These are phyloP conservation scores for Citrus hindsii DNA, from an alignment of 345 rosid species.

Conservation along the genomic window DNA sequence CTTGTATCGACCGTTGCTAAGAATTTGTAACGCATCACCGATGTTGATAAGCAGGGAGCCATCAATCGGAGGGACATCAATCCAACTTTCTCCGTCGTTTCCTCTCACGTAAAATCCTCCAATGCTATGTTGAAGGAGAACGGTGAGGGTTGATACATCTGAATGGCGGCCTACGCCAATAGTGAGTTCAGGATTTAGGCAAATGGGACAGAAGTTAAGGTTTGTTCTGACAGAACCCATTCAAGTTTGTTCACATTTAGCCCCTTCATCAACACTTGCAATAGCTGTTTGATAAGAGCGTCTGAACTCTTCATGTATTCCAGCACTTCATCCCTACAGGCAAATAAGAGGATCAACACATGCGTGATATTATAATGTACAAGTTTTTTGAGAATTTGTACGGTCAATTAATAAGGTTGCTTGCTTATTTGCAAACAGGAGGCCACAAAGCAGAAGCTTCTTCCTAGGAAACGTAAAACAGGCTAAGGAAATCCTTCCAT, in stretches of 20 bases:
- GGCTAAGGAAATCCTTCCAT: conserved; percentile 56
- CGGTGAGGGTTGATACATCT: conserved; percentile 34
- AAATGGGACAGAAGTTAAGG: conserved; percentile 40
- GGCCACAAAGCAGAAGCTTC: conserved; percentile 44
- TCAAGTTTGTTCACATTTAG: conserved; percentile 37
- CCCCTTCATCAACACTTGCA: conserved; percentile 33
- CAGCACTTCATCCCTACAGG: conserved; percentile 19
- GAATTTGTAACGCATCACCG: conserved; percentile 25
- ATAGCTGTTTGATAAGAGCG: conserved; percentile 29
- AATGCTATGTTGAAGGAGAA: conserved; percentile 39
- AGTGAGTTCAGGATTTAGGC: conserved; percentile 43
- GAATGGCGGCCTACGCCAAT: conserved; percentile 41
- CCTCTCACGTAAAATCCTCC: conserved; percentile 41
- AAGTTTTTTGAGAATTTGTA: no score
- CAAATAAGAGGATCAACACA: background rate
- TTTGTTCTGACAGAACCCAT: conserved; percentile 37
- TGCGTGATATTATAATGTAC: no score
- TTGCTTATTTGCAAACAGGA: conserved; percentile 32
- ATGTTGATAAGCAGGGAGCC: conserved; percentile 20
- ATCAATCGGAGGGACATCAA: conserved; percentile 17
- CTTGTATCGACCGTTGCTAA: conserved; percentile 23
- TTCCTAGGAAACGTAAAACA: conserved; percentile 41
- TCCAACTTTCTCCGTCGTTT: conserved; percentile 16
- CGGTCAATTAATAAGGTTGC: no score
- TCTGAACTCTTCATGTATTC: conserved; percentile 41